Conservation (phyloP, 768 basidiomycete species). For the Russula virescens region DNA sequence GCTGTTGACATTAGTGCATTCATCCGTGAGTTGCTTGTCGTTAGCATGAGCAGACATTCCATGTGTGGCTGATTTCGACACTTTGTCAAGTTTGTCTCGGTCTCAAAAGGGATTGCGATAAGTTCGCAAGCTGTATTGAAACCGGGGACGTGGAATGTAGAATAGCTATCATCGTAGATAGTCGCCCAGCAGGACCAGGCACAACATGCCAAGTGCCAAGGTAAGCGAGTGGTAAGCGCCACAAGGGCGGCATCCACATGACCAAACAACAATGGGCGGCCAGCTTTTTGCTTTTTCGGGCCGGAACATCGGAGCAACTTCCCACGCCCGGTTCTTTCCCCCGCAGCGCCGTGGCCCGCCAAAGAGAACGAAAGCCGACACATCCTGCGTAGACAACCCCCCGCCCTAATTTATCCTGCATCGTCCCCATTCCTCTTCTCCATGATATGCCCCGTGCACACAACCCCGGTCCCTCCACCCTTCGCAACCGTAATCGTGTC, state of each 20-base stretch:
- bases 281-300: slow-evolving; percentile 20
- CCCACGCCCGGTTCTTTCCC: slow-evolving; percentile 25
- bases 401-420: slow-evolving; percentile 26
- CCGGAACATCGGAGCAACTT: slow-evolving; percentile 22
- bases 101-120: background rate
- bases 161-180: slow-evolving; percentile 1
- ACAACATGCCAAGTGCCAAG: background rate
- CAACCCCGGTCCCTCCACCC: slow-evolving; percentile 68
- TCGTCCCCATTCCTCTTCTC: slow-evolving; percentile 40
- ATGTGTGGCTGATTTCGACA: background rate
- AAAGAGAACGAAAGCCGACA: slow-evolving; percentile 24
- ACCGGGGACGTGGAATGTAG: background rate
- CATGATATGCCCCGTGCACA: slow-evolving; percentile 87
- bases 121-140: background rate
- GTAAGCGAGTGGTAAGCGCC: slow-evolving; percentile 22
- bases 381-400: slow-evolving; percentile 22
- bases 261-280: slow-evolving; percentile 23
- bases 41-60: background rate
- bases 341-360: slow-evolving; percentile 27
- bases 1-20: background rate
- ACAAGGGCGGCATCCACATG: slow-evolving; percentile 15
- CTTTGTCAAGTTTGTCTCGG: background rate
- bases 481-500: slow-evolving; percentile 84
- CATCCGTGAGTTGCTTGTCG: background rate
- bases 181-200: background rate